Base-by-base conservation (phyloP, 345 rosid genomes). In the Citrus hindsii region DNA sequence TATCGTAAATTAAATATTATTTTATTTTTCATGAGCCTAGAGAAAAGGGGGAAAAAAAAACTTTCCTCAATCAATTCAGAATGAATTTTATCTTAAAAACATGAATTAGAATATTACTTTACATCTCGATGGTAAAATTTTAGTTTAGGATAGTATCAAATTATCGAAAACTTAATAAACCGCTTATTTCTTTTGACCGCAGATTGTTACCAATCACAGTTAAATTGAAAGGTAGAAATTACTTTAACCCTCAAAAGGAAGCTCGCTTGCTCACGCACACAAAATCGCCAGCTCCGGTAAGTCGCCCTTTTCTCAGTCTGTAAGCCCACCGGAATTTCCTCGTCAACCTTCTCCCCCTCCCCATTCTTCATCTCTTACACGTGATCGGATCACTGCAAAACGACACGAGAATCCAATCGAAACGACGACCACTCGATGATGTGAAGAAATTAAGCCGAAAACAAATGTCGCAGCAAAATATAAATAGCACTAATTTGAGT, bases 401-500 rank as follows among this genome's bases (percentile, higher is more conserved):
- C 62, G 37, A 30, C 40, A 1, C 48, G 42, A 75, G 51, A 13
- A 63, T 42, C 12, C 13, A 21, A 74, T 25, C 56, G 19, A 61
- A 61, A 62, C 58, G 18, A 42, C 25, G n/a, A 14, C 19, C 67
- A 28, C 5, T 56, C 35, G 62, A 67, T 66, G 64, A 51, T 53
- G 32, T 55, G 65, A 67, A 56, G 48, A 28, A 53, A 71, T 53
- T 32, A 61, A 19, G 61, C 14, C 16, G 25, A 71, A 35, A 61
- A 69, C 46, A 82, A 75, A 88, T 89, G 92, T 84, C 90, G 77
- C 90, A 85, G 85, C 88, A 73, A 75, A 79, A 73, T 79, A 77
- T 79, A 74, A 77, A 75, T 65, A 81, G 82, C 63, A 85, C 75
- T 70, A 82, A 60, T 62, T 25, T 60, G 53, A 60, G 63, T 35